Base-by-base conservation (phyloP, 1,139 yeast species). In the Candida neerlandica region DNA sequence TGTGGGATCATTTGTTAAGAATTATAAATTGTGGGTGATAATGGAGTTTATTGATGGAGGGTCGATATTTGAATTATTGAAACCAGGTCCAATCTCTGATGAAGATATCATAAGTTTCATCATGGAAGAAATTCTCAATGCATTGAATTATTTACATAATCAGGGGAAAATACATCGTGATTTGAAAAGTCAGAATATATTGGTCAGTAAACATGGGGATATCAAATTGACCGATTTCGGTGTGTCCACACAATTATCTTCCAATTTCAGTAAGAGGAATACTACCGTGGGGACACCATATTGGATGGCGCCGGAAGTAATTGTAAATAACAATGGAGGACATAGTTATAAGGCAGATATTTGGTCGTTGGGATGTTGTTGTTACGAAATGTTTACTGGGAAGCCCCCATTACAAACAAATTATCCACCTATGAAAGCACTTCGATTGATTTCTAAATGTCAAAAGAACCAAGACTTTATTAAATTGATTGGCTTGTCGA, bases 251-350 rank as follows among this genome's bases (percentile, higher is more conserved):
- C 97, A 86, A 68, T 79, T 85, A 48, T 87, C 91, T 29, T 89
- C 83, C 60, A 89, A 84, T 66, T 77, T 88, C 65, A 89, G 86
- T 45, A 80, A 84, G 50, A 65, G 96, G 56, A 86, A 88, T 59
- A 94, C 99, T 0, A 94, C 96, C 61, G 99, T 94, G 7, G 99
- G 99, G 0, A 94, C 99, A 0, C 99, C 99, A 0, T 94, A 92
- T 65, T 94, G 98, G 95, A 95, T 95, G 99, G 96, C 98, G 0
- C 99, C 99, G 0, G 99, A 95, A 61, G 96, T 94, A 1, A 87
- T 94, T 41, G 71, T 84, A 59, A 96, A 90, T 63, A 86, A 87
- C 48, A 66, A 69, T 41, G 79, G 78, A 43, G 96, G 94, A 10
- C 96, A 95, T 65, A 84, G 89, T 55, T 88, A 80, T 62, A 81